These are phyloP conservation scores for Leccinum pellstonianum DNA, from an alignment of 768 basidiomycete genomes.

Conservation along the genomic window DNA sequence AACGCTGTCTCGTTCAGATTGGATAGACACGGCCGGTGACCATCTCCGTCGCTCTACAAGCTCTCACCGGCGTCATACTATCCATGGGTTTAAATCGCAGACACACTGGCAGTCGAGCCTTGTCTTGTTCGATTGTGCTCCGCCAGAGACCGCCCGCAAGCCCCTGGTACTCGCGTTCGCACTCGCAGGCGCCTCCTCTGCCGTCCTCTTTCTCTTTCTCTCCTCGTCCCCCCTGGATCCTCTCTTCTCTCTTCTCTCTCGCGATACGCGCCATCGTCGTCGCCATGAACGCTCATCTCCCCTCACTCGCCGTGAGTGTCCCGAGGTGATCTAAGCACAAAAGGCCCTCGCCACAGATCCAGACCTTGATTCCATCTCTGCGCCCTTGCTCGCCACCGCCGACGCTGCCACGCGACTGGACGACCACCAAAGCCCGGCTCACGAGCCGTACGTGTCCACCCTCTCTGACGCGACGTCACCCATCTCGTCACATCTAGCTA, in stretches of 20 bases:
- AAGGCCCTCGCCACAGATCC: constrained; percentile 13
- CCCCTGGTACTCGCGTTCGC: constrained; percentile 37
- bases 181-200: constrained; percentile 62
- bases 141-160: constrained; percentile 56
- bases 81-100: constrained; percentile 89
- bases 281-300: constrained; percentile 89
- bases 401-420: not conserved
- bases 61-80: constrained; percentile 68
- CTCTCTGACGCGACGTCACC: constrained; percentile 74
- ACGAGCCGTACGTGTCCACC: constrained; percentile 48
- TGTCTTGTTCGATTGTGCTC: no score
- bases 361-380: constrained; percentile 23
- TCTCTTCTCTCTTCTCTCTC: constrained; percentile 54
- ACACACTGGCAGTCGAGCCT: constrained; percentile 58
- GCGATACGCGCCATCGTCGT: constrained; percentile 83
- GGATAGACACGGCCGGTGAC: constrained; percentile 84
- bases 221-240: constrained; percentile 59
- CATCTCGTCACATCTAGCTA: constrained; percentile 86
- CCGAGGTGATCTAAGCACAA: constrained; percentile 49
- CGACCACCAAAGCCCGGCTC: constrained; percentile 9
- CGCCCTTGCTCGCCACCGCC: constrained; percentile 36
- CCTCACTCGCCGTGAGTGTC: constrained; percentile 65
- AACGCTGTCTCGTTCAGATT: constrained; percentile 71
- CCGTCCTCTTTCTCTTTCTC: constrained; percentile 69
- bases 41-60: constrained; percentile 83